phyloP scores from a whole-genome alignment of 2,329 filamentous ascomycete species.

The Colletotrichum sp. region DNA sequence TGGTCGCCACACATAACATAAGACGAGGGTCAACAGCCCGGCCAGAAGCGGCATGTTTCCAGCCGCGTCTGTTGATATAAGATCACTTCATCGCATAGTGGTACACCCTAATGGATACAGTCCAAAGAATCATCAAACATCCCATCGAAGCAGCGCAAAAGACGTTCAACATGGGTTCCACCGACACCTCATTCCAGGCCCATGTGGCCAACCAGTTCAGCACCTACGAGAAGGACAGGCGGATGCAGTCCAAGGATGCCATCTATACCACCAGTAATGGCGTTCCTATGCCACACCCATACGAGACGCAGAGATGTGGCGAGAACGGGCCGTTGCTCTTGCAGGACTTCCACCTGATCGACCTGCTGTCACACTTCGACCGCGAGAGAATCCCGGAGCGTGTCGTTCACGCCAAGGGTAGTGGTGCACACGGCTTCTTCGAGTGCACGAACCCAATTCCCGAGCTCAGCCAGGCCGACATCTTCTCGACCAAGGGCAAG shows the following conservation, averaged over 20 bases:
- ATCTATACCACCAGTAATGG: slow-evolving; percentile 64
- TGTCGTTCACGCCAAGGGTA: slow-evolving; percentile 27
- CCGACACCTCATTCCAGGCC: slow-evolving; percentile 40
- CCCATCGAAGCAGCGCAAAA: background rate
- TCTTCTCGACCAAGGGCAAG: slow-evolving; percentile 55
- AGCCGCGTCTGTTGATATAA: background rate
- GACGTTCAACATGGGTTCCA: slow-evolving; percentile 21
- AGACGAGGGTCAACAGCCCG: background rate
- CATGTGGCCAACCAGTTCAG: slow-evolving; percentile 41
- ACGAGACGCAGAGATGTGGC: slow-evolving; percentile 60
- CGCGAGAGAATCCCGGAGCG: slow-evolving; percentile 49
- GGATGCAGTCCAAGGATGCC: slow-evolving; percentile 40
- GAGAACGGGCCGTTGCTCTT: slow-evolving; percentile 64
- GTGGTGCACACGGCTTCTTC: slow-evolving; percentile 56
- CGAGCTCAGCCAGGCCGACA: slow-evolving; percentile 56
- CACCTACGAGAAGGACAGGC: slow-evolving; percentile 45
- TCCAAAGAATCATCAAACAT: background rate
- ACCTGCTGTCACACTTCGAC: slow-evolving; percentile 65
- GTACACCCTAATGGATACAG: background rate
- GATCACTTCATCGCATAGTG: background rate
- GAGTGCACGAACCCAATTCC: slow-evolving; percentile 60
- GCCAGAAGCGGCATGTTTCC: background rate
- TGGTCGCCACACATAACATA: background rate
- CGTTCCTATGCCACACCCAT: slow-evolving; percentile 61
- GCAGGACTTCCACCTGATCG: slow-evolving; percentile 66